These are phyloP conservation scores for Penicillium corylophilum DNA, from an alignment of 2,329 filamentous ascomycete genomes.

Conservation along the genomic window DNA sequence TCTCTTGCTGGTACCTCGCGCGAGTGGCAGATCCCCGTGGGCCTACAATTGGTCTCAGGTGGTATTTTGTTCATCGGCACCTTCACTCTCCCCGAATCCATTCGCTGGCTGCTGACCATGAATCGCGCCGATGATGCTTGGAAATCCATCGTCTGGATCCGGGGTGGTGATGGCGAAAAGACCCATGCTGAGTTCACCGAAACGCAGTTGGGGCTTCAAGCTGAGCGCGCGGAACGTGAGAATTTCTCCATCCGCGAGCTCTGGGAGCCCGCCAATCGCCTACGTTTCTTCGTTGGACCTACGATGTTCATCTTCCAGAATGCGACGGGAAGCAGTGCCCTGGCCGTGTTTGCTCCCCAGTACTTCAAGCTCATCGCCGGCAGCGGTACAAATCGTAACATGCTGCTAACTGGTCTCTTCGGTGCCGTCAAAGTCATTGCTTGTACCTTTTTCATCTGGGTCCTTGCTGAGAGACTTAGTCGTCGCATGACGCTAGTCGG, in stretches of 20 bases:
- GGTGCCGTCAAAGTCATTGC: conserved; percentile 52
- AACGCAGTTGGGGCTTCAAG: conserved; percentile 47
- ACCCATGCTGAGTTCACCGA: conserved; percentile 49
- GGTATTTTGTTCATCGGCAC: conserved; percentile 50
- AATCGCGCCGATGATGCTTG: conserved; percentile 34
- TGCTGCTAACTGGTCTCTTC: conserved; percentile 52
- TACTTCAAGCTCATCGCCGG: conserved; percentile 52
- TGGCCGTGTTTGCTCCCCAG: conserved; percentile 53
- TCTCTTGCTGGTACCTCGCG: conserved; percentile 34
- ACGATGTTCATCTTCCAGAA: conserved; percentile 50
- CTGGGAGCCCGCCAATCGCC: conserved; percentile 45
- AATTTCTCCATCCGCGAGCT: conserved; percentile 45
- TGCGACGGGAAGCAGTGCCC: conserved; percentile 51
- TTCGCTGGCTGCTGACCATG: conserved; percentile 52
- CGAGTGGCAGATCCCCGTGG: conserved; percentile 59
- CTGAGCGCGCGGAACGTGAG: conserved; percentile 44
- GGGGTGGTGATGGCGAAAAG: conserved; percentile 40
- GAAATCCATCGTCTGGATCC: conserved; percentile 42
- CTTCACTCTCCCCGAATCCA: conserved; percentile 61
- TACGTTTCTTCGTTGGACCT: conserved; percentile 42
- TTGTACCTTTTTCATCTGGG: conserved; percentile 49
- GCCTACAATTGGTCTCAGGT: conserved; percentile 51
- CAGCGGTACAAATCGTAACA: conserved; percentile 36
- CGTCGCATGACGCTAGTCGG: conserved; percentile 50
- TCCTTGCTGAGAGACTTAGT: conserved; percentile 49